These are phyloP conservation scores for Lolium perenne DNA, from an alignment of 176 grass and related monocot genomes.

Conservation along the genomic window DNA sequence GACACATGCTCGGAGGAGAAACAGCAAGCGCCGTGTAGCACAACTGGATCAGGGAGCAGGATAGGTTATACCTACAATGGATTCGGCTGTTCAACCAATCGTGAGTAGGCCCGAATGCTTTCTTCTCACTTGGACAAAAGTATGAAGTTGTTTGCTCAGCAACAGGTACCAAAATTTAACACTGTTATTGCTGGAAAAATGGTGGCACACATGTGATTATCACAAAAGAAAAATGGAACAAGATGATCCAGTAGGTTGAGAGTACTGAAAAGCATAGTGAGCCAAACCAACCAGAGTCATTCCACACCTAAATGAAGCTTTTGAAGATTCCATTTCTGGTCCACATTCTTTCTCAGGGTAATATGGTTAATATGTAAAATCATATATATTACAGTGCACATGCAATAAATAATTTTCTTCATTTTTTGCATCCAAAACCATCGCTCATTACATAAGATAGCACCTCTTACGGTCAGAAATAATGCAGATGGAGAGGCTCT, in stretches of 20 bases:
- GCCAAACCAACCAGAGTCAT: background rate
- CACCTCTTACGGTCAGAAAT: no score
- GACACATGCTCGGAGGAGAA: background rate
- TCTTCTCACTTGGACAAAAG: background rate
- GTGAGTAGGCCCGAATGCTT: background rate
- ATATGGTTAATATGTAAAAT: background rate
- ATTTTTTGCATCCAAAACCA: no score
- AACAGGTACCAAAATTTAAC: background rate
- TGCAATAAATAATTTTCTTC: no score
- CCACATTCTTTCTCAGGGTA: background rate
- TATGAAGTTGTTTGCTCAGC: background rate
- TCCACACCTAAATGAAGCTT: background rate
- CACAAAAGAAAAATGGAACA: no score
- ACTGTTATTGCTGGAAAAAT: background rate
- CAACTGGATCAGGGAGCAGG: background rate
- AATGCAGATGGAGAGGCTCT: no score
- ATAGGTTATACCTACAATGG: background rate
- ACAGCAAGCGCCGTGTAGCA: background rate
- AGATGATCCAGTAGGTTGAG: background rate
- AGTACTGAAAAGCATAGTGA: no score
- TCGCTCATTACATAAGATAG: no score
- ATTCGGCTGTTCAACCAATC: background rate
- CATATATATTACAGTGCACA: no score
- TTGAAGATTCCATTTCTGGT: background rate
- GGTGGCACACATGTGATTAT: background rate